These are phyloP conservation scores for Cryomyces antarcticus DNA, from an alignment of 495 filamentous ascomycete species.

Conservation along the genomic window DNA sequence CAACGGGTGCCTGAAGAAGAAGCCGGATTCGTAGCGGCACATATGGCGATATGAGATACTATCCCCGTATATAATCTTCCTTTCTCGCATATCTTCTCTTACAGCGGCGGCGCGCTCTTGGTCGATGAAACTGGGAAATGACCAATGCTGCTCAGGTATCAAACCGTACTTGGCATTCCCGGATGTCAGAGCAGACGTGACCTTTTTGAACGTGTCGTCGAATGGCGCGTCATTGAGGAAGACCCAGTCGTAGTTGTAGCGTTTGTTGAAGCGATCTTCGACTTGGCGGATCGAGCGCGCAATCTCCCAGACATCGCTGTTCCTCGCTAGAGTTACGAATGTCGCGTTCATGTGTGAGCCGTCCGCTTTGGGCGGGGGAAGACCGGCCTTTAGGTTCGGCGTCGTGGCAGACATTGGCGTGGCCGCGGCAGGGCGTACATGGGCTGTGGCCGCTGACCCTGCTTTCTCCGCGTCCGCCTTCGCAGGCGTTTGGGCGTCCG, in stretches of 20 bases:
- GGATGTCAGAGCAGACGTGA: conserved; percentile 75
- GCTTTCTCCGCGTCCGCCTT: too few relatives aligned
- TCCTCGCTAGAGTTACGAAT: conserved; percentile 87
- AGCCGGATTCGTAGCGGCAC: conserved; percentile 28
- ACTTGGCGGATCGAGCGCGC: conserved; percentile 82
- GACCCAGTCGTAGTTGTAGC: conserved; percentile 97
- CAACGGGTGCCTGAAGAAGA: conserved; percentile 27
- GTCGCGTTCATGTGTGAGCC: conserved; percentile 79
- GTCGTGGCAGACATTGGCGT: conserved; percentile 8
- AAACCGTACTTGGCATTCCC: conserved; percentile 76
- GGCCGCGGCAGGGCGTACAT: background rate
- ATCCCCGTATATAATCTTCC: conserved; percentile 56
- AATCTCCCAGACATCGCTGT: conserved; percentile 89
- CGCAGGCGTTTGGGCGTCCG: background rate
- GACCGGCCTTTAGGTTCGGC: conserved; percentile 19
- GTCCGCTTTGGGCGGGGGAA: conserved; percentile 25
- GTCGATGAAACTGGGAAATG: conserved; percentile 33
- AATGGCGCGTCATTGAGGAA: conserved; percentile 94
- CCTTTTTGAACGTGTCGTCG: conserved; percentile 74
- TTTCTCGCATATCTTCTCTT: conserved; percentile 30
- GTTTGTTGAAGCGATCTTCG: conserved; percentile 91
- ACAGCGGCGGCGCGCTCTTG: conserved; percentile 33
- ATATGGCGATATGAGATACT: conserved; percentile 40
- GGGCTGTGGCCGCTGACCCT: too few relatives aligned
- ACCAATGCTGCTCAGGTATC: conserved; percentile 30